Conservation (phyloP, 2,329 filamentous ascomycete species). For the Scolecobasidium constrictum region DNA sequence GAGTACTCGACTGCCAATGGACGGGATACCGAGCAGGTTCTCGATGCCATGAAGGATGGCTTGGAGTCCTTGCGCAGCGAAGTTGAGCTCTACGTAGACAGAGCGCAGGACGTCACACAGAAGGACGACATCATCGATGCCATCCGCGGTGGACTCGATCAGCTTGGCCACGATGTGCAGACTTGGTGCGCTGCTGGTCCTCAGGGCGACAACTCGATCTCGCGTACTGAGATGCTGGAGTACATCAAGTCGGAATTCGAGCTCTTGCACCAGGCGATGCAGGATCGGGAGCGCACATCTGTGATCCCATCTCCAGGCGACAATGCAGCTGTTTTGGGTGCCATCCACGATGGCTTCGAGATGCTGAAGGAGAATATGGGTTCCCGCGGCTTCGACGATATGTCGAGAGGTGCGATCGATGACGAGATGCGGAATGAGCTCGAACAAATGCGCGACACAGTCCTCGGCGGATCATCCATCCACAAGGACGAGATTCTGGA, state of each 20-base stretch:
- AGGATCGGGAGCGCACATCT: constrained; percentile 20
- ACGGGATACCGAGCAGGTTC: constrained; percentile 74
- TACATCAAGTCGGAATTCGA: constrained; percentile 49
- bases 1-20: constrained; percentile 71
- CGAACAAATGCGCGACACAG: constrained; percentile 66
- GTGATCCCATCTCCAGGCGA: constrained; percentile 14
- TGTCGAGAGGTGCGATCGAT: constrained; percentile 37
- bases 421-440: constrained; percentile 73
- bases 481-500: constrained; percentile 54
- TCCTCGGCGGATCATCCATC: constrained; percentile 48
- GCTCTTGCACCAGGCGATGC: constrained; percentile 47
- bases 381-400: constrained; percentile 23
- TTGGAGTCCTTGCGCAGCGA: constrained; percentile 69
- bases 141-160: constrained; percentile 53
- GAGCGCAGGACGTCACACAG: constrained; percentile 53
- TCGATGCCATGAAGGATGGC: constrained; percentile 80
- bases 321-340: constrained; percentile 28
- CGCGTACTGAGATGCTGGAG: constrained; percentile 33
- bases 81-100: constrained; percentile 72
- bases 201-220: constrained; percentile 28
- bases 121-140: constrained; percentile 71
- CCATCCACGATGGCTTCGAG: constrained; percentile 28
- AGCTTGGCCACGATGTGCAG: constrained; percentile 51
- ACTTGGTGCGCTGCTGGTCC: constrained; percentile 35
- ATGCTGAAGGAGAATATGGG: constrained; percentile 29